Evolutionary conservation across 768 basidiomycete species (phyloP).

Genomic region (Hemileccinum rubropunctum): DNA sequence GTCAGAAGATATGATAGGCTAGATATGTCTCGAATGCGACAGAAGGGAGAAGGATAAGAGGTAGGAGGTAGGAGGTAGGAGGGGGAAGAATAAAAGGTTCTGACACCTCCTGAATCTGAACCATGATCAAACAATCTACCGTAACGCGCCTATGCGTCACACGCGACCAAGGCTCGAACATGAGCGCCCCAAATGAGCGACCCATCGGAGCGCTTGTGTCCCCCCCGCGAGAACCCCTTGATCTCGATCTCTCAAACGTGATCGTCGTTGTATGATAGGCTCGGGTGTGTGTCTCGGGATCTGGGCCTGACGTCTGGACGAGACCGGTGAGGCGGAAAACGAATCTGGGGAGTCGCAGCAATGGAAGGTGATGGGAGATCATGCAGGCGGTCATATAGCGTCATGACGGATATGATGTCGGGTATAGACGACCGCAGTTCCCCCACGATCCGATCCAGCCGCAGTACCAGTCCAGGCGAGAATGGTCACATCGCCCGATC

Average conservation of each 20-base stretch:
- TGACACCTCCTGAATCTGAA: not conserved
- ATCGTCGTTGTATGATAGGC: not conserved
- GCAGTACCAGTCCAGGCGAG: slow-evolving; percentile 16
- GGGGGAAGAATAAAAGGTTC: no score
- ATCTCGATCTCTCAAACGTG: no score
- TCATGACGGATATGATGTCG: not conserved
- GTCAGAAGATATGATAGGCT: no score
- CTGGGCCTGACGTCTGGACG: not conserved
- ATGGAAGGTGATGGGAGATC: not conserved
- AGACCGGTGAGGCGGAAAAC: not conserved
- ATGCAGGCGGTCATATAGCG: not conserved
- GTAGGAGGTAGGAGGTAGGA: no score
- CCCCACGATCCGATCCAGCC: not conserved
- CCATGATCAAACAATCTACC: not conserved
- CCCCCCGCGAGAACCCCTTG: not conserved
- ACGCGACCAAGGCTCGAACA: not conserved
- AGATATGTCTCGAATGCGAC: no score
- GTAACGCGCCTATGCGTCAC: not conserved
- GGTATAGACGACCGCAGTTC: not conserved
- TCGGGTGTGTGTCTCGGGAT: not conserved
- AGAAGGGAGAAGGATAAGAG: no score
- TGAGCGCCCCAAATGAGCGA: slow-evolving; percentile 4
- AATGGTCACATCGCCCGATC: slow-evolving; percentile 9
- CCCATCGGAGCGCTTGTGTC: slow-evolving; percentile 2
- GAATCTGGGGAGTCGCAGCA: not conserved